Conservation (phyloP, 805 yeast genomes). For the Dipodascopsis uninucleata region DNA sequence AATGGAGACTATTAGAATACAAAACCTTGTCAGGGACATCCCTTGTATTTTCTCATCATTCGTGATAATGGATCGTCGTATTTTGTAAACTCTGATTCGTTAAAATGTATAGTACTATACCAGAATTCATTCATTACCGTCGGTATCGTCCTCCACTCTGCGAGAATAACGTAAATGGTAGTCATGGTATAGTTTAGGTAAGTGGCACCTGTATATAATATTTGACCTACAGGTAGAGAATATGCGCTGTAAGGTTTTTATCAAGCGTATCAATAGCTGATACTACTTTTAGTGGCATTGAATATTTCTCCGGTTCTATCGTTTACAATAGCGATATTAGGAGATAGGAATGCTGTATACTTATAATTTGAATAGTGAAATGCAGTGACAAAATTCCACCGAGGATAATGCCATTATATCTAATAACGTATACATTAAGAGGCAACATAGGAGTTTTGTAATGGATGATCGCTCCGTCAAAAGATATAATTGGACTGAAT, state of each 20-base stretch:
- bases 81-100: slow-evolving; percentile 59
- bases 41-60: slow-evolving; percentile 53
- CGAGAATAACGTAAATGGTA: slow-evolving; percentile 62
- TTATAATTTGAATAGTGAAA: slow-evolving; percentile 46
- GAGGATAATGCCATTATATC: slow-evolving; percentile 39
- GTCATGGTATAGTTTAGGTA: slow-evolving; percentile 52
- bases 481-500: slow-evolving; percentile 35
- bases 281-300: slow-evolving; percentile 44
- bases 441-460: slow-evolving; percentile 41
- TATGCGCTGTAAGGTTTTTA: slow-evolving; percentile 5
- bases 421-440: slow-evolving; percentile 38
- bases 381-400: slow-evolving; percentile 33
- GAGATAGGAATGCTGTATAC: slow-evolving; percentile 50
- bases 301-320: slow-evolving; percentile 47
- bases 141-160: slow-evolving; percentile 57
- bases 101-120: slow-evolving; percentile 45
- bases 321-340: slow-evolving; percentile 41
- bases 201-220: slow-evolving; percentile 42
- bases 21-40: slow-evolving; percentile 63
- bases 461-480: slow-evolving; percentile 44
- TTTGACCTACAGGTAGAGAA: slow-evolving; percentile 33
- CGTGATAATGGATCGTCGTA: slow-evolving; percentile 33
- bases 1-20: slow-evolving; percentile 50
- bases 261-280: slow-evolving; percentile 30
- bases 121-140: slow-evolving; percentile 51